A percentile compares a stretch with the other conserved stretches of the same genome.
These are phyloP conservation scores for Phialophora macrospora DNA, from an alignment of 2,329 filamentous ascomycete species.

Conservation along the genomic window DNA sequence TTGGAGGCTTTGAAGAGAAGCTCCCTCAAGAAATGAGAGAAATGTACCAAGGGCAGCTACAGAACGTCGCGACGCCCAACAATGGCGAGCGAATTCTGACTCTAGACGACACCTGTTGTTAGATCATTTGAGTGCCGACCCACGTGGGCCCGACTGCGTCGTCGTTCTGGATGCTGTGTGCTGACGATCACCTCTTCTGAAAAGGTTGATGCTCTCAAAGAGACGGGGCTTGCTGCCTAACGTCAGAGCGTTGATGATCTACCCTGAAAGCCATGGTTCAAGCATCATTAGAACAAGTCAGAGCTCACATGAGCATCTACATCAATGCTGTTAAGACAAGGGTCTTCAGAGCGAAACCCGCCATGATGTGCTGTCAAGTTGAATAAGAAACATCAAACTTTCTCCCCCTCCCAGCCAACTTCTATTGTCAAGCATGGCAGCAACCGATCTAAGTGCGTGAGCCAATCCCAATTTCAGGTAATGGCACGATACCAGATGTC, in stretches of 20 bases:
- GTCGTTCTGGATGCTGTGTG: not conserved
- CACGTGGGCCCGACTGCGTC: not conserved
- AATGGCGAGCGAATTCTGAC: not conserved
- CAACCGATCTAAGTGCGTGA: not conserved
- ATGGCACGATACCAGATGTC: not conserved
- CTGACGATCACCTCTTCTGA: not conserved
- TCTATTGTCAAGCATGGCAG: not conserved
- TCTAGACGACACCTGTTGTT: not conserved
- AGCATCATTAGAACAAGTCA: slow-evolving; percentile 24
- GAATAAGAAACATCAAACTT: not conserved
- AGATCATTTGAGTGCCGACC: not conserved
- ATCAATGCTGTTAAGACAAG: slow-evolving; percentile 3
- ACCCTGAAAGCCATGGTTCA: slow-evolving; percentile 16
- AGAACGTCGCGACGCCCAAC: not conserved
- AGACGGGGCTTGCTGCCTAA: not conserved
- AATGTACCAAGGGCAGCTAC: slow-evolving; percentile 9
- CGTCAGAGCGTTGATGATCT: slow-evolving; percentile 7
- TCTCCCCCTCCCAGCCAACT: not conserved
- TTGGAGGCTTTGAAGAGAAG: slow-evolving; percentile 84
- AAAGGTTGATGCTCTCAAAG: not conserved
- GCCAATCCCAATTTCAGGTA: not conserved
- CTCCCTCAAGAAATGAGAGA: slow-evolving; percentile 60
- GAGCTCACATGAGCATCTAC: slow-evolving; percentile 17
- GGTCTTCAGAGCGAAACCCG: not conserved
- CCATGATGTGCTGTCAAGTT: not conserved